A percentile compares a stretch with the other conserved stretches of the same genome.
phyloP scores from a whole-genome alignment of 2,329 filamentous ascomycete genomes.

The Sporothrix pseudoabietina region DNA sequence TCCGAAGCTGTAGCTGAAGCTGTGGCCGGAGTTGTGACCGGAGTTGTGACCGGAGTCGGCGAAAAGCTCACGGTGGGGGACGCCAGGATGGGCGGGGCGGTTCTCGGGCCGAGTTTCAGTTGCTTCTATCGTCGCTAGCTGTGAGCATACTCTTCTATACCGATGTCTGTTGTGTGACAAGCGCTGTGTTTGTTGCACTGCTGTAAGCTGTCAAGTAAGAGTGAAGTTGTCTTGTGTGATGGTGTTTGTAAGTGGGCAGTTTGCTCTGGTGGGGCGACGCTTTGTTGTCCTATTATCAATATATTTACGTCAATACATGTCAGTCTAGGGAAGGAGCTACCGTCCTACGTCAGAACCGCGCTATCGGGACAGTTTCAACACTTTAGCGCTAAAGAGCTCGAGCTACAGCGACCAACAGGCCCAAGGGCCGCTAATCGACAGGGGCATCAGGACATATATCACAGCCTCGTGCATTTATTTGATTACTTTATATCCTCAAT shows the following conservation, averaged over 20 bases:
- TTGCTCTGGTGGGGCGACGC: conserved; percentile 9
- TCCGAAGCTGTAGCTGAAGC: not conserved
- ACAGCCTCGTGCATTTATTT: not conserved
- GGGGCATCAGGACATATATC: not conserved
- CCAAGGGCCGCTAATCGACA: not conserved
- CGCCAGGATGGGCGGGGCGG: conserved; percentile 12
- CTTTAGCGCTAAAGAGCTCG: not conserved
- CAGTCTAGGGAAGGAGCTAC: not conserved
- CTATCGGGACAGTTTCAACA: not conserved
- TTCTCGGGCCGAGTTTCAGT: not conserved
- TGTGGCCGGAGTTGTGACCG: not conserved
- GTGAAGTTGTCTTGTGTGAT: not conserved
- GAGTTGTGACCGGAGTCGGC: not conserved
- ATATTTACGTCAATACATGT: not conserved
- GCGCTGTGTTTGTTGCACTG: not conserved
- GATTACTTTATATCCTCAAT: not conserved
- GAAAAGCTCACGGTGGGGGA: not conserved
- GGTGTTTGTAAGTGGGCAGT: conserved; percentile 20
- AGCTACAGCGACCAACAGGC: not conserved
- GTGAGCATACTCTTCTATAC: not conserved
- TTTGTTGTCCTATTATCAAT: not conserved
- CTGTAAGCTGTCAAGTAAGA: not conserved
- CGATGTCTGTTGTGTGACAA: not conserved
- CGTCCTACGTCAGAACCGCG: not conserved
- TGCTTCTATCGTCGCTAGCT: not conserved